These are phyloP conservation scores for Amphibolis antarctica DNA, from an alignment of 106 monocot genomes.

Conservation along the genomic window DNA sequence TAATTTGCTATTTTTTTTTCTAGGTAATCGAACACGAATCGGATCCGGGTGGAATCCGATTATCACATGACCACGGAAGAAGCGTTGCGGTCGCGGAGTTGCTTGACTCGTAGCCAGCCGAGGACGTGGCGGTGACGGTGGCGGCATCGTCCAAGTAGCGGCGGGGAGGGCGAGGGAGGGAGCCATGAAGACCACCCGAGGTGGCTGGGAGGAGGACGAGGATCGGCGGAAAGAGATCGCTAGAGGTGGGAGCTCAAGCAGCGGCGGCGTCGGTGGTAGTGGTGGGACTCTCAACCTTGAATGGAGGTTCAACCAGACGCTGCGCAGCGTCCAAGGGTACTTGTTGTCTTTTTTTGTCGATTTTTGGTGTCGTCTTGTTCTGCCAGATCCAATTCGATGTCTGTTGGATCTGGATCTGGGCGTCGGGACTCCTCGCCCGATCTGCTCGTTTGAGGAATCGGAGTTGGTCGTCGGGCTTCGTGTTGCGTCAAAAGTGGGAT, in stretches of 20 bases:
- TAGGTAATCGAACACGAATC: no score
- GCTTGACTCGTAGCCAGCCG: no score
- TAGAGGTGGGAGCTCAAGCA: slow-evolving; percentile 10
- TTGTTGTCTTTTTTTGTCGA: neutral
- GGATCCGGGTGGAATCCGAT: no score
- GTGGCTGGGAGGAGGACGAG: slow-evolving; percentile 18
- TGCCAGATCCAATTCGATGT: neutral
- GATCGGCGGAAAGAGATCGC: slow-evolving; percentile 13
- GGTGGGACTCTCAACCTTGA: slow-evolving; percentile 48
- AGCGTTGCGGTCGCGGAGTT: no score
- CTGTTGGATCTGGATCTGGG: neutral
- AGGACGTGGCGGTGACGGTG: no score
- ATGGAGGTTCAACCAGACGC: slow-evolving; percentile 91
- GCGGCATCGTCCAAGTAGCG: no score
- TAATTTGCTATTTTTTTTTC: no score
- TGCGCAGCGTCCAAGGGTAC: slow-evolving; percentile 92
- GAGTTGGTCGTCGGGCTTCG: no score
- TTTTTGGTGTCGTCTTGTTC: neutral
- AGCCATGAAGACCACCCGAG: slow-evolving; percentile 27
- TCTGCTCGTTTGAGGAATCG: neutral
- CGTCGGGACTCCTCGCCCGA: no score
- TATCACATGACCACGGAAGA: no score
- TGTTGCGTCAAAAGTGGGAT: neutral
- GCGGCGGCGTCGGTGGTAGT: slow-evolving; percentile 9
- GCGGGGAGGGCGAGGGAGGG: no score